phyloP scores from a whole-genome alignment of 1,284 basidiomycete genomes.

The Entoloma clypeatum region DNA sequence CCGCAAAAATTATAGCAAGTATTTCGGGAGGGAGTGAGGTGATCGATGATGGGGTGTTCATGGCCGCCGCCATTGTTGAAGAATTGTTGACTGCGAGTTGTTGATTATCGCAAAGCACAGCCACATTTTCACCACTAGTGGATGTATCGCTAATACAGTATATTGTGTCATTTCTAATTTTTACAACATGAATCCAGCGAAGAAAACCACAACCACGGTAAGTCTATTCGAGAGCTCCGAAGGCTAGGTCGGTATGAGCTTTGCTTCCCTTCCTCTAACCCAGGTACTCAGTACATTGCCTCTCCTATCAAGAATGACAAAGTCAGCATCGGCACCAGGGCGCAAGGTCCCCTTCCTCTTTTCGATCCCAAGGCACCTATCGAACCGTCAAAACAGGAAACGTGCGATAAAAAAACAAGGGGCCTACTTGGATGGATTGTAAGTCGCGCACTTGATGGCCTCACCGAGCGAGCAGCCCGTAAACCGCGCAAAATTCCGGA shows the following conservation, averaged over 20 bases:
- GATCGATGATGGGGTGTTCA: not conserved
- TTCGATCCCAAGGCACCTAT: slow-evolving; percentile 75
- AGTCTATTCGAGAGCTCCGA: not conserved
- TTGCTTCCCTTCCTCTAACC: slow-evolving; percentile 75
- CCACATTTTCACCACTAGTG: no score
- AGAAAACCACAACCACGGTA: not conserved
- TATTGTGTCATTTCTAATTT: no score
- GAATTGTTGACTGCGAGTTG: not conserved
- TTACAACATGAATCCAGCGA: no score
- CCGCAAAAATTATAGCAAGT: slow-evolving; percentile 24
- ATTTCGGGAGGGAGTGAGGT: slow-evolving; percentile 27
- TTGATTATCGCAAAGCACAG: no score
- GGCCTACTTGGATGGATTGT: slow-evolving; percentile 71
- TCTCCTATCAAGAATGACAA: slow-evolving; percentile 67
- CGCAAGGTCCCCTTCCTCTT: slow-evolving; percentile 75
- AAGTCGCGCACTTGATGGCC: slow-evolving; percentile 82
- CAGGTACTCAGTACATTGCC: slow-evolving; percentile 76
- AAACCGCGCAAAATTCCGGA: slow-evolving; percentile 80
- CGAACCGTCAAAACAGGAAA: not conserved
- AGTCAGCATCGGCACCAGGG: slow-evolving; percentile 79
- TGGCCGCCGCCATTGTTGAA: not conserved
- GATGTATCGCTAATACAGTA: no score
- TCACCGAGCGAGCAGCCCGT: slow-evolving; percentile 80
- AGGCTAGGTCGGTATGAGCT: slow-evolving; percentile 33
- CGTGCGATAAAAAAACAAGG: not conserved